These are phyloP conservation scores for Yamadazyma friedrichii DNA, from an alignment of 1,139 yeast species.

Conservation along the genomic window DNA sequence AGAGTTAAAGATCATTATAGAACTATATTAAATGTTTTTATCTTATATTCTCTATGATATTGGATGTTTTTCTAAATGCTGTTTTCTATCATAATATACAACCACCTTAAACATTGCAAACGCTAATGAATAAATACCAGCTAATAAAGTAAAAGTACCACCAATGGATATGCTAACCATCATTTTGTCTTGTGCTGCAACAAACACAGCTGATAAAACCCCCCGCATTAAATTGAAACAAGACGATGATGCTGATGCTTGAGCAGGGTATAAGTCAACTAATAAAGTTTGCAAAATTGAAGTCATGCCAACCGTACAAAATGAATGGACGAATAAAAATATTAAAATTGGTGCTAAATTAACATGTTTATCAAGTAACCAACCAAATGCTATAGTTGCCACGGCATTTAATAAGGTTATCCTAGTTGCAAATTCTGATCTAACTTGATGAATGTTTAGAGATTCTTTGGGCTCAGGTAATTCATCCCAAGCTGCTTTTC, in stretches of 20 bases:
- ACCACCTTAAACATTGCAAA: constrained; percentile 7
- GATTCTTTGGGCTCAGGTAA: constrained; percentile 18
- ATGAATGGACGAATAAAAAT: constrained; percentile 51
- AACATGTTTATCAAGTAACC: constrained; percentile 57
- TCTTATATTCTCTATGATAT: too few relatives aligned
- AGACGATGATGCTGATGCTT: constrained; percentile 31
- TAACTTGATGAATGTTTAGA: constrained; percentile 26
- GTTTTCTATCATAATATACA: constrained; percentile 1
- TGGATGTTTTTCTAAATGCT: background rate
- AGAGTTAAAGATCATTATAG: too few relatives aligned
- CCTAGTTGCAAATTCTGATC: constrained; percentile 28
- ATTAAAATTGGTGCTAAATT: constrained; percentile 57
- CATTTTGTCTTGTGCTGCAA: constrained; percentile 64
- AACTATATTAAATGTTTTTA: too few relatives aligned
- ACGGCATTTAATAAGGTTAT: constrained; percentile 24
- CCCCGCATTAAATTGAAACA: constrained; percentile 36
- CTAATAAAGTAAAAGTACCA: constrained; percentile 61
- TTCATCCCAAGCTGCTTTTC: constrained; percentile 34
- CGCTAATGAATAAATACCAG: constrained; percentile 20
- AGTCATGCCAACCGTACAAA: constrained; percentile 20
- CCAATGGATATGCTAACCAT: constrained; percentile 52
- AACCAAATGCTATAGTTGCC: constrained; percentile 50
- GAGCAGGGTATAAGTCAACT: constrained; percentile 30
- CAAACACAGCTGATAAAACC: constrained; percentile 56
- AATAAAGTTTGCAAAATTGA: constrained; percentile 26